These are phyloP conservation scores for Gypsophila paniculata DNA, from an alignment of 179 eudicot species.

Conservation along the genomic window DNA sequence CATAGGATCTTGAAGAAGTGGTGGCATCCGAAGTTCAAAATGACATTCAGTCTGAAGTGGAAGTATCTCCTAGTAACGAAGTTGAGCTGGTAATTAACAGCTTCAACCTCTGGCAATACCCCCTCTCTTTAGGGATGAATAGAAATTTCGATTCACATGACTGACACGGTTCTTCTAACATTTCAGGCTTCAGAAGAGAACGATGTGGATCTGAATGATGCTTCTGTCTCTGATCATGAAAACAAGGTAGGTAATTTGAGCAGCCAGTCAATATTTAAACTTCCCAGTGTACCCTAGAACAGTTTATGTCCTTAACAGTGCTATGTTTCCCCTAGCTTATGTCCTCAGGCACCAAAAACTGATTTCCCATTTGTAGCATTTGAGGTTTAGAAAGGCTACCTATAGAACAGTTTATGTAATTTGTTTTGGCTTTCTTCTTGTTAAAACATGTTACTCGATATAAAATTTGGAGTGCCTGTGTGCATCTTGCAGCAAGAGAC, in stretches of 20 bases:
- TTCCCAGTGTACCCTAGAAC: not conserved
- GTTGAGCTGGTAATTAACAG: conserved; percentile 36
- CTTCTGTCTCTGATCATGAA: conserved; percentile 32
- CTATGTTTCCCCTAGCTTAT: not conserved
- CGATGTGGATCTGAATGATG: conserved; percentile 31
- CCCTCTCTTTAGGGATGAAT: not conserved
- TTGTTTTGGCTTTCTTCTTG: not conserved
- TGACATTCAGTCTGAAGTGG: conserved; percentile 27
- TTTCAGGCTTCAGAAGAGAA: conserved; percentile 28
- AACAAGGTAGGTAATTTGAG: conserved; percentile 37
- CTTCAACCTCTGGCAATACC: not conserved
- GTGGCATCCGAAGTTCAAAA: conserved; percentile 33
- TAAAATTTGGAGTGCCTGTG: not conserved
- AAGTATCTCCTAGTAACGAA: conserved; percentile 23
- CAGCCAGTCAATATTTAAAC: not conserved
- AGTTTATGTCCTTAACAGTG: too few relatives aligned
- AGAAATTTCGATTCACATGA: not conserved
- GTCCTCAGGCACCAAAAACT: not conserved
- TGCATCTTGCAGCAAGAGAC: conserved; percentile 37
- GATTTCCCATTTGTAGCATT: not conserved
- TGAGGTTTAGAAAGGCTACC: not conserved
- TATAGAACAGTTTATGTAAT: not conserved
- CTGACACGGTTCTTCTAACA: conserved; percentile 8
- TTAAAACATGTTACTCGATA: not conserved
- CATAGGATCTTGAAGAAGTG: conserved; percentile 44